phyloP scores from a whole-genome alignment of 2,329 filamentous ascomycete genomes.

The Aspergillus sp. region DNA sequence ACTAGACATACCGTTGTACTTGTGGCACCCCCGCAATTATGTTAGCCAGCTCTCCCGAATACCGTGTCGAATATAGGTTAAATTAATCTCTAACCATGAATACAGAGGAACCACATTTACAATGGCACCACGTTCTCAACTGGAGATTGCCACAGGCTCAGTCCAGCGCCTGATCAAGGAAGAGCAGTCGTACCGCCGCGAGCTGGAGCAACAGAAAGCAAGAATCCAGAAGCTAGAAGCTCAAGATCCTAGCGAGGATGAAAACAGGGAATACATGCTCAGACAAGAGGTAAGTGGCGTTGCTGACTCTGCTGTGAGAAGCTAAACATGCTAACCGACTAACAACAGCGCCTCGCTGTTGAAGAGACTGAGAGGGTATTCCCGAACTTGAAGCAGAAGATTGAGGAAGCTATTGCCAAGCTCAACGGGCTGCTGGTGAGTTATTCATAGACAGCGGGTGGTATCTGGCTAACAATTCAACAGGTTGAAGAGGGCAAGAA shows the following conservation, averaged over 20 bases:
- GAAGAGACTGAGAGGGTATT: conserved; percentile 88
- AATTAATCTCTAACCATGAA: neutral
- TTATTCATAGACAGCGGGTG: conserved; percentile 28
- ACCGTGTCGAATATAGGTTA: neutral
- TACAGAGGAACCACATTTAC: conserved; percentile 17
- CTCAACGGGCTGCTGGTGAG: conserved; percentile 77
- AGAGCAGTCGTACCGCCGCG: conserved; percentile 86
- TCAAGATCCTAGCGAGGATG: conserved; percentile 71
- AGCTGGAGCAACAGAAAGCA: conserved; percentile 74
- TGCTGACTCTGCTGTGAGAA: neutral
- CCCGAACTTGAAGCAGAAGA: conserved; percentile 70
- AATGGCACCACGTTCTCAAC: conserved; percentile 82
- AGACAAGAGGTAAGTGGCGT: conserved; percentile 76
- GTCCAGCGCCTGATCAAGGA: conserved; percentile 88
- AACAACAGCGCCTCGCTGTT: conserved; percentile 71
- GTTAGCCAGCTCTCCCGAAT: neutral
- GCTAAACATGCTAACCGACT: conserved; percentile 1
- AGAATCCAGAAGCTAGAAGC: conserved; percentile 71
- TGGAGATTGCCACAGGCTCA: conserved; percentile 79
- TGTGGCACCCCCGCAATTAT: neutral
- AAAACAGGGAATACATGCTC: conserved; percentile 77
- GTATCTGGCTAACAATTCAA: conserved; percentile 1
- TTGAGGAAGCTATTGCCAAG: conserved; percentile 71
- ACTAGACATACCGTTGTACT: neutral
- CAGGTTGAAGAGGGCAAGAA: conserved; percentile 47